phyloP scores from a whole-genome alignment of 805 yeast genomes.

The Henningerozyma blattae region DNA sequence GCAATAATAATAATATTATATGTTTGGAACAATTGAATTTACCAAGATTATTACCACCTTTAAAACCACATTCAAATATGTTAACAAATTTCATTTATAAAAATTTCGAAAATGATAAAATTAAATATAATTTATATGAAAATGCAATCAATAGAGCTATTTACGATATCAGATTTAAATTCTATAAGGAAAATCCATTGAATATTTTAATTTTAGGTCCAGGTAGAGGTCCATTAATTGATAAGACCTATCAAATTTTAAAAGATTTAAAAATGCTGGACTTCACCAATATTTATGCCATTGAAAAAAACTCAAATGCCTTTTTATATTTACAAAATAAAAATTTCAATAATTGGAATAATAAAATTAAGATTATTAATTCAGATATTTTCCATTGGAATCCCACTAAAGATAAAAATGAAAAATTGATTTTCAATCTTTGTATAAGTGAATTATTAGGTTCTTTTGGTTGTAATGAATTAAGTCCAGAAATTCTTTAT shows the following conservation, averaged over 20 bases:
- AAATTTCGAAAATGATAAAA: conserved; percentile 56
- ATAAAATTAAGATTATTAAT: conserved; percentile 36
- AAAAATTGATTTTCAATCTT: conserved; percentile 34
- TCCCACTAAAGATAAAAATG: conserved; percentile 10
- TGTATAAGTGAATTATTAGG: conserved; percentile 78
- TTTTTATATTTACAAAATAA: conserved; percentile 35
- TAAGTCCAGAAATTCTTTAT: conserved; percentile 69
- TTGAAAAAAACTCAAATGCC: conserved; percentile 66
- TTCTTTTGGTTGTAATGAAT: conserved; percentile 86
- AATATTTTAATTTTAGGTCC: conserved; percentile 67
- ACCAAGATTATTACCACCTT: conserved; percentile 36
- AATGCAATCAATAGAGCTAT: conserved; percentile 50
- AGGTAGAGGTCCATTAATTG: conserved; percentile 76
- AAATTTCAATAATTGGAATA: conserved; percentile 42
- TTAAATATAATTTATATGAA: conserved; percentile 60
- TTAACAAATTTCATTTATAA: conserved; percentile 50
- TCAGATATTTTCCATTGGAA: conserved; percentile 49
- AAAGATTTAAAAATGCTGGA: conserved; percentile 16
- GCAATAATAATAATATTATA: neutral
- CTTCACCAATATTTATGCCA: conserved; percentile 34
- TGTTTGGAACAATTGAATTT: conserved; percentile 4
- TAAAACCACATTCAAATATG: conserved; percentile 56
- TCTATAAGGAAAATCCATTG: conserved; percentile 6
- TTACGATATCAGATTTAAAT: conserved; percentile 1
- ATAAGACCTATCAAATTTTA: conserved; percentile 35